phyloP scores from a whole-genome alignment of 2,329 filamentous ascomycete species.

The Ilyonectria mors-panacis region DNA sequence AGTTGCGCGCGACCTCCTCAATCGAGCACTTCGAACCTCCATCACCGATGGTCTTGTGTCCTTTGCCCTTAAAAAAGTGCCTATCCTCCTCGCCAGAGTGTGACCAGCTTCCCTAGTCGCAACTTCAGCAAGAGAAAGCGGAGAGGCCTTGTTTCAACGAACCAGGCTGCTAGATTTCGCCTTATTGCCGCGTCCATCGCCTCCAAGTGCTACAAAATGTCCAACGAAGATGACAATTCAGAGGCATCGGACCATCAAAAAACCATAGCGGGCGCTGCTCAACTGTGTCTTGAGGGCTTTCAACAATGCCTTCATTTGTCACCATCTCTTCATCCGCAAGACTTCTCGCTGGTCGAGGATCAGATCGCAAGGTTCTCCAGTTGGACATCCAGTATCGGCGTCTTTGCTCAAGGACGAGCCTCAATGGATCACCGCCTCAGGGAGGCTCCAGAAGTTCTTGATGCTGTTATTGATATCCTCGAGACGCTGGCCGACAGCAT shows the following conservation, averaged over 20 bases:
- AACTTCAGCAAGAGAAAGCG: background rate
- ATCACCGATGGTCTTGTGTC: too few relatives aligned
- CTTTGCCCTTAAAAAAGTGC: too few relatives aligned
- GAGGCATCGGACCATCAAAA: background rate
- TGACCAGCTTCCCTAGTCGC: background rate
- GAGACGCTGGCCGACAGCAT: conserved; percentile 27
- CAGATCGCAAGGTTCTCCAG: conserved; percentile 38
- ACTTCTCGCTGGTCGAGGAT: conserved; percentile 28
- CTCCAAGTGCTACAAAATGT: background rate
- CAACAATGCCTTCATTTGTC: background rate
- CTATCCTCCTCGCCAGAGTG: too few relatives aligned
- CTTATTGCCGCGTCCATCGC: background rate
- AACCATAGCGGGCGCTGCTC: background rate
- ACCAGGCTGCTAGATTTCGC: too few relatives aligned
- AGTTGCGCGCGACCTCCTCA: too few relatives aligned
- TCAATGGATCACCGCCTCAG: conserved; percentile 39
- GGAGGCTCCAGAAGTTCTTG: conserved; percentile 27
- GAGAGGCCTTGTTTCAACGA: too few relatives aligned
- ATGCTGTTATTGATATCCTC: conserved; percentile 29
- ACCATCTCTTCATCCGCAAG: background rate
- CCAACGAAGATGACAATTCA: background rate
- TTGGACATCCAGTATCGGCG: conserved; percentile 33
- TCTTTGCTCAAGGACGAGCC: conserved; percentile 20
- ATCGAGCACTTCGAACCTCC: too few relatives aligned
- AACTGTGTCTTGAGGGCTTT: background rate